Evolutionary conservation across 2,329 filamentous ascomycete genomes (phyloP), one percentile per base, ranked within the genome.

Genomic region (Colletotrichum sublineola): DNA sequence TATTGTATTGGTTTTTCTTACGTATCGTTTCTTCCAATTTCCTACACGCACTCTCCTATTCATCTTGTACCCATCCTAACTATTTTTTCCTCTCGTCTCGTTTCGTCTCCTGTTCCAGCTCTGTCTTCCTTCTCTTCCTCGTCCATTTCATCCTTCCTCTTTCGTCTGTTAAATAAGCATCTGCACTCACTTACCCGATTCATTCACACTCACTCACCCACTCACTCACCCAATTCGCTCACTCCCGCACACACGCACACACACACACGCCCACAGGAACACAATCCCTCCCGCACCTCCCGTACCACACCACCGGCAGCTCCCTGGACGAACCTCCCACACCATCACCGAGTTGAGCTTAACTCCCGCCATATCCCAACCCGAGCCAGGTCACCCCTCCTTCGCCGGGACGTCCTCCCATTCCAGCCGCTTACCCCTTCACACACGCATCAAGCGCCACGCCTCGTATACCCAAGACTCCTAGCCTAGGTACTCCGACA

Each of bases 391-490:
- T 48, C 52, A 42, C 63, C 63, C 63, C 52, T 58, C n/a, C 63
- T 46, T 38, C 38, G 18, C n/a, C 31, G 24, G 29, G 14, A 14
- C 63, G 14, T 57, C 24, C 14, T 44, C 29, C 40, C 63, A 18
- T 29, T 48, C 63, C 44, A n/a, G 18, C 29, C 44, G 40, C 38
- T 20, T 65, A 36, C 52, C 44, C 66, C 66, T 57, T 68, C 48
- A 57, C 55, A 58, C 3, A 40, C 62, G 36, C 18, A 44, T 69
- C 58, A 36, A 44, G 58, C 69, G 33, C 31, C 55, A 67, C 68
- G 66, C 69, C 50, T 72, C 58, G 58, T 64, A 46, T 64, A 68
- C 46, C 24, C 58, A 56, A 50, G 36, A 60, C 69, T 60, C 31
- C 58, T 60, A 33, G 5, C 33, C 24, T 24, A 42, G 7, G 14